Evolutionary conservation across 345 rosid genomes (phyloP).

Genomic region (Acer yangbiense): DNA sequence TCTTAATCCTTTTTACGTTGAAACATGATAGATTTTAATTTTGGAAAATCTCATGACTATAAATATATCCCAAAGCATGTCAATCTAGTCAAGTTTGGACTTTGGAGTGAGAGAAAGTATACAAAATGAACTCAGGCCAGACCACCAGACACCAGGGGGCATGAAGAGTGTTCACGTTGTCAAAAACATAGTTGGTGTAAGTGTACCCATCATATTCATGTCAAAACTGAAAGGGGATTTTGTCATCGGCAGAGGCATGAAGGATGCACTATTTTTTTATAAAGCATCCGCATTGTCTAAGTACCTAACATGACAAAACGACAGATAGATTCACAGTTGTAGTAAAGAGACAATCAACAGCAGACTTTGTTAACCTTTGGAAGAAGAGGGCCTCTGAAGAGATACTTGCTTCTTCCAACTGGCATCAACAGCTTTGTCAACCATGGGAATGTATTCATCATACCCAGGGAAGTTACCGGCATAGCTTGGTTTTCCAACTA

Average conservation of each 20-base stretch:
- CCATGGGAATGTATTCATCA: constrained; percentile 98
- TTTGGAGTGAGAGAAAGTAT: background rate
- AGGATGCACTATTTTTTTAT: background rate
- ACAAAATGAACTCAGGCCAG: background rate
- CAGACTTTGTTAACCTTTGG: constrained; percentile 54
- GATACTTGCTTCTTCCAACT: constrained; percentile 76
- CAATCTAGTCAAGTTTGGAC: background rate
- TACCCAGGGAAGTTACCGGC: constrained; percentile 77
- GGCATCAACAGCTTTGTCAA: constrained; percentile 94
- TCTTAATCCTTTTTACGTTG: background rate
- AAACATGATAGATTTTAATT: background rate
- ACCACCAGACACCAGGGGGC: background rate
- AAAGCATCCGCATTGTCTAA: background rate
- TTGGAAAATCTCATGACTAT: background rate
- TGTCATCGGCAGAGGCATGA: background rate
- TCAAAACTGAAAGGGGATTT: background rate
- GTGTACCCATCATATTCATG: background rate
- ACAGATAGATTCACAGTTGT: background rate
- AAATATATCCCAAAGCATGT: background rate
- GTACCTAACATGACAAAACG: background rate
- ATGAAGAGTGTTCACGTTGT: background rate
- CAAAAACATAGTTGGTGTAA: background rate
- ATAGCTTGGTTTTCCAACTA: constrained; percentile 59
- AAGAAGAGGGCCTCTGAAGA: constrained; percentile 40
- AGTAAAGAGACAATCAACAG: constrained; percentile 1